phyloP scores from a whole-genome alignment of 495 filamentous ascomycete species.

The Xylaria grammica region DNA sequence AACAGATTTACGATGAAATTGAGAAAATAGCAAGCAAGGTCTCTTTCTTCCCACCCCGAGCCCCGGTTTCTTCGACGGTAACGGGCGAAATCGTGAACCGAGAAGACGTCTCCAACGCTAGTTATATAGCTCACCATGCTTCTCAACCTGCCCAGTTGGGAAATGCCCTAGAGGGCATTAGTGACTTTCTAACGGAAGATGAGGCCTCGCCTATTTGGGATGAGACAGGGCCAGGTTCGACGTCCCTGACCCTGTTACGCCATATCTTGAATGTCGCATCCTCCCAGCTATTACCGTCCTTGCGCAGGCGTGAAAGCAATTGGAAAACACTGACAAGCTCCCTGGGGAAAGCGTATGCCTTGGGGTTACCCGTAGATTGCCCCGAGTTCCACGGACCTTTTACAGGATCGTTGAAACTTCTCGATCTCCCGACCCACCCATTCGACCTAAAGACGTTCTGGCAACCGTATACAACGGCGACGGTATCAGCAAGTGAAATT shows the following conservation, averaged over 20 bases:
- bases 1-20: conserved; percentile 63
- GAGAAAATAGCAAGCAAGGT: conserved; percentile 54
- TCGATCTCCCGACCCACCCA: conserved; percentile 65
- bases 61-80: conserved; percentile 63
- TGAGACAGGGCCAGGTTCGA: conserved; percentile 62
- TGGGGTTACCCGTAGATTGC: conserved; percentile 65
- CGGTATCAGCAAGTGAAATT: conserved; percentile 49
- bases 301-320: conserved; percentile 41
- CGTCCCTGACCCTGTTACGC: conserved; percentile 61
- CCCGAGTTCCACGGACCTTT: conserved; percentile 69
- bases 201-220: conserved; percentile 43
- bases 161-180: conserved; percentile 51
- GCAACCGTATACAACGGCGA: conserved; percentile 60
- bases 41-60: conserved; percentile 59
- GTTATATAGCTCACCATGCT: conserved; percentile 51
- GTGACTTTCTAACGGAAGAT: conserved; percentile 29
- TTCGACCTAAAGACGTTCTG: conserved; percentile 73
- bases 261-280: conserved; percentile 51
- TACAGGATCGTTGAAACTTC: conserved; percentile 52
- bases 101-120: conserved; percentile 46
- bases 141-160: conserved; percentile 67
- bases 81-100: conserved; percentile 51
- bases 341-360: conserved; percentile 55
- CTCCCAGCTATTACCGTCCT: conserved; percentile 46
- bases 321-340: conserved; percentile 60